These are phyloP conservation scores for Mycena rebaudengoi DNA, from an alignment of 768 basidiomycete species.

Conservation along the genomic window DNA sequence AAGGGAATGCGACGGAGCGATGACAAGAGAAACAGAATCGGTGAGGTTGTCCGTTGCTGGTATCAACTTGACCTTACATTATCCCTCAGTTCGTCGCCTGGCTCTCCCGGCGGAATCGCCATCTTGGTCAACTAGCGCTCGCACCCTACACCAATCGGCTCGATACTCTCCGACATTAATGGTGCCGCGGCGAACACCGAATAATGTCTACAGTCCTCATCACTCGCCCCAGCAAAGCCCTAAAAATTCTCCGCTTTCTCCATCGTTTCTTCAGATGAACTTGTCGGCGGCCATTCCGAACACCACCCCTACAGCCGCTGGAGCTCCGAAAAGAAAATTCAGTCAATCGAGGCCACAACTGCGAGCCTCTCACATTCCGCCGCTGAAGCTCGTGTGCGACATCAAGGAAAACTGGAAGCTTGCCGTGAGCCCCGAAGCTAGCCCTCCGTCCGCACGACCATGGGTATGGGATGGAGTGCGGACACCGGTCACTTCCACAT, in stretches of 20 bases:
- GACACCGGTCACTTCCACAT: not conserved
- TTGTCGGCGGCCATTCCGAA: not conserved
- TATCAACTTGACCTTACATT: not conserved
- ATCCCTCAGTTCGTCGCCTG: constrained; percentile 7
- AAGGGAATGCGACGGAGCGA: constrained; percentile 12
- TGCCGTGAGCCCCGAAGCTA: too few relatives aligned
- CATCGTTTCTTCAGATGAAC: not conserved
- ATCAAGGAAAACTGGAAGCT: too few relatives aligned
- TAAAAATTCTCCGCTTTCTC: not conserved
- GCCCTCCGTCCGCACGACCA: too few relatives aligned
- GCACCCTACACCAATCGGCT: constrained; percentile 1
- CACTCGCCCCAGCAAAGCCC: not conserved
- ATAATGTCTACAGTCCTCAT: constrained; percentile 8
- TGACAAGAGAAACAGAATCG: constrained; percentile 5
- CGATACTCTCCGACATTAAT: constrained; percentile 14
- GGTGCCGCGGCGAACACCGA: constrained; percentile 15
- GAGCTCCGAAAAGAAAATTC: constrained; percentile 18
- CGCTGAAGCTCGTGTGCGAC: not conserved
- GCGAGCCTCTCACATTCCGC: not conserved
- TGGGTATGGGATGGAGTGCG: too few relatives aligned
- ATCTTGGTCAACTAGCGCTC: not conserved
- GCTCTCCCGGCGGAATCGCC: constrained; percentile 14
- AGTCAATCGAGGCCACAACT: not conserved
- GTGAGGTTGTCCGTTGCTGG: not conserved
- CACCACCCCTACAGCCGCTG: constrained; percentile 7